Base-by-base conservation (phyloP, 257 asterid genomes). In the Rehmannia glutinosa region DNA sequence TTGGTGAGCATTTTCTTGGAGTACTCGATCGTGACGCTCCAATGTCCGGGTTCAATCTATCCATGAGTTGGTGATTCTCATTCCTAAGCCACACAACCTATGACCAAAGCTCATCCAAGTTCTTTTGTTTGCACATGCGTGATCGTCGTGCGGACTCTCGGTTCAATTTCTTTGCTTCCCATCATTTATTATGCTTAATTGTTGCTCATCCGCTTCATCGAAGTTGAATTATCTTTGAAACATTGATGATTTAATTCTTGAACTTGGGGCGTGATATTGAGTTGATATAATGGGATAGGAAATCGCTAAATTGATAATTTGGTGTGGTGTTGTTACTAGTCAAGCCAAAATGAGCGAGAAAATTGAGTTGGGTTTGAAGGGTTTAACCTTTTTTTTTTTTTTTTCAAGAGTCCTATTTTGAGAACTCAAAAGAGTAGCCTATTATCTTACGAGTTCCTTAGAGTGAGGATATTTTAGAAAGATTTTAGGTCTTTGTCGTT, bases 61-160 rank as follows among this genome's bases (percentile, higher is more conserved):
- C 89, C 1, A 81, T 47, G 70, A 92, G 92, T 45, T 82, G 87
- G 53, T 83, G 95, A 36, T 92, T 92, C 90, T 92, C 98, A 25
- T 84, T 85, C 1, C 92, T 75, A 21, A 92, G 91, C 86, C 89
- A 85, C 7, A 85, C 78, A 10, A 92, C 91, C 71, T 87, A 97
- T 3, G 98, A 83, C 92, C 97, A 87, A 0, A 92, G 97, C 84
- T 87, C 98, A 28, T 87, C 97, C 60, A 92, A 73, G 65, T 89
- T 96, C 78, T 80, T 92, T 60, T 89, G 96, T 72, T 89, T 92
- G 15, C 98, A 89, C 98, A 92, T 89, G 35, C 97, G 96, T 6
- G 98, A 92, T 23, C 98, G 12, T 10, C 97, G 73, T 0, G 98
- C 98, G 0, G 98, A 92, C 62, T 92, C 97, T 42, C 97, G 62